Conservation (phyloP, 208 protist species). For the Acanthamoeba healyi region DNA sequence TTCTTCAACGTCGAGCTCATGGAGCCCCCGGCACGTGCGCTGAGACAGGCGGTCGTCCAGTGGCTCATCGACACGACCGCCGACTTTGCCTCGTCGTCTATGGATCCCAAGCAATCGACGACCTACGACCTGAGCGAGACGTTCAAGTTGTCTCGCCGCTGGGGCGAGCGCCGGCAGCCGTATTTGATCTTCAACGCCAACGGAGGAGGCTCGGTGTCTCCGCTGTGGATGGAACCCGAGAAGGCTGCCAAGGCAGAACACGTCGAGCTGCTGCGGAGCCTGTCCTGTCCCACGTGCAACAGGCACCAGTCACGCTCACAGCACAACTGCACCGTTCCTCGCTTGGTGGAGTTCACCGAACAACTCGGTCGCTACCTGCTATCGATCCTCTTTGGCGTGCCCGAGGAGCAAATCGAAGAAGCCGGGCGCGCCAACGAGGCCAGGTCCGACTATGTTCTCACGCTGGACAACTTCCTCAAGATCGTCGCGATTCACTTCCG, state of each 20-base stretch:
- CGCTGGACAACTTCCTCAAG: slow-evolving; percentile 76
- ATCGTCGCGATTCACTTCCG: slow-evolving; percentile 71
- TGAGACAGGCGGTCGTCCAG: slow-evolving; percentile 23
- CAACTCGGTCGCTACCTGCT: slow-evolving; percentile 29
- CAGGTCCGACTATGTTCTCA: slow-evolving; percentile 56
- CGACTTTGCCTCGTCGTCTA: slow-evolving; percentile 51
- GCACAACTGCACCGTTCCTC: slow-evolving; percentile 38
- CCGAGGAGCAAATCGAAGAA: slow-evolving; percentile 21
- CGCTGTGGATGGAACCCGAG: slow-evolving; percentile 33
- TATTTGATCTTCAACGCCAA: slow-evolving; percentile 58
- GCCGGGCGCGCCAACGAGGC: background rate
- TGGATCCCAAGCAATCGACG: slow-evolving; percentile 38
- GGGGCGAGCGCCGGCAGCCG: slow-evolving; percentile 3
- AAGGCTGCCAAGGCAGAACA: background rate
- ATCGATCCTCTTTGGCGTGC: slow-evolving; percentile 36
- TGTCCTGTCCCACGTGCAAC: slow-evolving; percentile 25
- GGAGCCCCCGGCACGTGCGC: background rate
- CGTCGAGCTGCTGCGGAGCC: background rate
- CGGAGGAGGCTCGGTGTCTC: slow-evolving; percentile 17
- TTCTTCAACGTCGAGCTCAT: slow-evolving; percentile 31
- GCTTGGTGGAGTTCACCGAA: slow-evolving; percentile 40
- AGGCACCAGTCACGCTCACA: background rate
- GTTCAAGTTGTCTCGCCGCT: slow-evolving; percentile 34
- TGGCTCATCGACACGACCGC: slow-evolving; percentile 56
- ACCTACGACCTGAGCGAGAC: slow-evolving; percentile 54